phyloP scores from a whole-genome alignment of 495 filamentous ascomycete species.

The Ramalina intermedia region DNA sequence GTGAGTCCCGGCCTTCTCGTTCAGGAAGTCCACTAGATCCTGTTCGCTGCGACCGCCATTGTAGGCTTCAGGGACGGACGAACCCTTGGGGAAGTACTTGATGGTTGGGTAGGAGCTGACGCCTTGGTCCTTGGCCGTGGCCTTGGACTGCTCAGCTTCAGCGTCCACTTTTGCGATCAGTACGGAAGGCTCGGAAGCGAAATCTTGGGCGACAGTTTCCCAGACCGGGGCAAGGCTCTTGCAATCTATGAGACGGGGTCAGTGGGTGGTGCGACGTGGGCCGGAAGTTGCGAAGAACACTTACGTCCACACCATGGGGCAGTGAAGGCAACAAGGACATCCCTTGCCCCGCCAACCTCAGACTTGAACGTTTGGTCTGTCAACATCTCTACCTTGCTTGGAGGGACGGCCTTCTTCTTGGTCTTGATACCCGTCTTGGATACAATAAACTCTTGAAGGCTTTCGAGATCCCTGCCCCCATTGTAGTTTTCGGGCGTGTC shows the following conservation, averaged over 20 bases:
- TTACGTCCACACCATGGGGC: constrained; percentile 94
- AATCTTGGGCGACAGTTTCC: constrained; percentile 78
- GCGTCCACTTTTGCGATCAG: constrained; percentile 90
- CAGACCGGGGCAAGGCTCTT: constrained; percentile 83
- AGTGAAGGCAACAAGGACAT: constrained; percentile 91
- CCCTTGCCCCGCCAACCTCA: constrained; percentile 66
- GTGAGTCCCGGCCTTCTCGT: constrained; percentile 79
- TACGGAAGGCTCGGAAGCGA: constrained; percentile 58
- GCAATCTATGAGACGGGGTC: constrained; percentile 53
- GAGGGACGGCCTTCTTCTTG: constrained; percentile 53
- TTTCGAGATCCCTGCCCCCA: constrained; percentile 77
- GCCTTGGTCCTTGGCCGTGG: constrained; percentile 59
- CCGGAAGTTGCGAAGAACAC: constrained; percentile 25
- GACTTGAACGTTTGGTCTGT: constrained; percentile 67
- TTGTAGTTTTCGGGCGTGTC: constrained; percentile 76
- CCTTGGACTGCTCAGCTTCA: constrained; percentile 71
- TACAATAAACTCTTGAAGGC: constrained; percentile 61
- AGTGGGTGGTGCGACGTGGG: constrained; percentile 13
- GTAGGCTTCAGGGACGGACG: constrained; percentile 58
- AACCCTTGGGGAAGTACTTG: constrained; percentile 92
- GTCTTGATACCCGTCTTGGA: constrained; percentile 78
- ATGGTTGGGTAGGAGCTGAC: constrained; percentile 87
- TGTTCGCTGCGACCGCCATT: constrained; percentile 62
- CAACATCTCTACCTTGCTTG: constrained; percentile 65
- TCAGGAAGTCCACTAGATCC: constrained; percentile 68